phyloP scores from a whole-genome alignment of 2,329 filamentous ascomycete species.

The Colletotrichum sojae region DNA sequence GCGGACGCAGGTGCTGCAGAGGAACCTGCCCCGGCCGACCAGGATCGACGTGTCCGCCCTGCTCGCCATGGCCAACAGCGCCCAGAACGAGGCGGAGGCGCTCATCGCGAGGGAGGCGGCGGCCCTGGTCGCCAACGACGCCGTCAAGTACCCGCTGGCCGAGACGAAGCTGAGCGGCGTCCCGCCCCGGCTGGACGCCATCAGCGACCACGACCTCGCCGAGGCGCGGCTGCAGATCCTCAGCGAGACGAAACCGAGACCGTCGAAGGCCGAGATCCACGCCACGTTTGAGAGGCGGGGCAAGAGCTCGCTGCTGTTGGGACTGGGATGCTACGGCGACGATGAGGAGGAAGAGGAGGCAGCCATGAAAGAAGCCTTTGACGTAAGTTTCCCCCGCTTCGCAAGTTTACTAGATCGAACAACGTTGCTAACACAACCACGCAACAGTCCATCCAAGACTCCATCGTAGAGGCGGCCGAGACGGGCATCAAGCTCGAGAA shows the following conservation, averaged over 20 bases:
- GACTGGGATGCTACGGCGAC: constrained; percentile 84
- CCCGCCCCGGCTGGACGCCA: constrained; percentile 69
- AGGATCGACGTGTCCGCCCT: constrained; percentile 80
- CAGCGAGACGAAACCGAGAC: constrained; percentile 72
- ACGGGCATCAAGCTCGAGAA: constrained; percentile 91
- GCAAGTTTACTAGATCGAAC: too few species aligned
- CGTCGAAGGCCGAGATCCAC: constrained; percentile 66
- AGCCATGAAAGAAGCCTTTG: constrained; percentile 79
- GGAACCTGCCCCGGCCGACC: constrained; percentile 82
- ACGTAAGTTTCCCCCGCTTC: too few species aligned
- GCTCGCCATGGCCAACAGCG: constrained; percentile 68
- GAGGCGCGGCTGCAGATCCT: constrained; percentile 84
- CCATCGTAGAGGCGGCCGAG: constrained; percentile 81
- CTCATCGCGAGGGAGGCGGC: constrained; percentile 85
- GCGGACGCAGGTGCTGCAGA: constrained; percentile 93
- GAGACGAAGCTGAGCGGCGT: constrained; percentile 75
- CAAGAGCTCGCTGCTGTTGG: constrained; percentile 75
- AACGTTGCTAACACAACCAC: constrained; percentile 3
- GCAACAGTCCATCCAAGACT: constrained; percentile 77
- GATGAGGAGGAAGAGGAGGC: constrained; percentile 77
- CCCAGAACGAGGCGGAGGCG: constrained; percentile 75
- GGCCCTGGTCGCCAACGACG: constrained; percentile 85
- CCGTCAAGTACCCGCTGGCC: constrained; percentile 79
- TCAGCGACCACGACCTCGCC: constrained; percentile 80
- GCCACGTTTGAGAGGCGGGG: constrained; percentile 67